Evolutionary conservation across 805 yeast genomes (phyloP).

Genomic region (Lipomyces chichibuensis): DNA sequence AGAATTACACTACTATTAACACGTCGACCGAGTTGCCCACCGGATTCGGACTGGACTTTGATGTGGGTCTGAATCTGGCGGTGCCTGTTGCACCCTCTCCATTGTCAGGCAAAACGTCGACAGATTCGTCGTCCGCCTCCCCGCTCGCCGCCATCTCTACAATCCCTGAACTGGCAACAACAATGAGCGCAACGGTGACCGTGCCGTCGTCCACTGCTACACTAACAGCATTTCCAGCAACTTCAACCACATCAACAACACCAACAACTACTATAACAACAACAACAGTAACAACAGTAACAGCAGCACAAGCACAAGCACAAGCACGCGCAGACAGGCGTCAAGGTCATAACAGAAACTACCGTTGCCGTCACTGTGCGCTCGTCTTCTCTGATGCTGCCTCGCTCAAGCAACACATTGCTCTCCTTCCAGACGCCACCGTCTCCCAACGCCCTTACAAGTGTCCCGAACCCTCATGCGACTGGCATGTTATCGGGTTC

Average conservation of each 20-base stretch:
- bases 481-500: conserved; percentile 33
- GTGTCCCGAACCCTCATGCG: conserved; percentile 28
- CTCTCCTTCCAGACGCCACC: conserved; percentile 13
- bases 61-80: not conserved
- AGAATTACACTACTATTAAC: not conserved
- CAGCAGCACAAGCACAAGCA: not conserved
- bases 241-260: not conserved
- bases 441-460: conserved; percentile 31
- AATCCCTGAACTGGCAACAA: not conserved
- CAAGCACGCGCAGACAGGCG: not conserved
- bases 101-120: not conserved
- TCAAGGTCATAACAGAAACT: conserved; percentile 29
- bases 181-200: not conserved
- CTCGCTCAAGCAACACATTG: conserved; percentile 21
- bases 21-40: not conserved
- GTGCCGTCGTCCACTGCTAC: not conserved
- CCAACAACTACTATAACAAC: not conserved
- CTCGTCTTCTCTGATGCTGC: conserved; percentile 16
- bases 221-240: not conserved
- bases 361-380: conserved; percentile 32
- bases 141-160: not conserved
- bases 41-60: not conserved
- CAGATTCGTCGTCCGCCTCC: not conserved
- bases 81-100: not conserved
- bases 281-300: not conserved